A percentile compares a stretch with the other conserved stretches of the same genome.
Conservation (phyloP, 1,139 yeast species). For the Yamadazyma spencermartinsiae region DNA sequence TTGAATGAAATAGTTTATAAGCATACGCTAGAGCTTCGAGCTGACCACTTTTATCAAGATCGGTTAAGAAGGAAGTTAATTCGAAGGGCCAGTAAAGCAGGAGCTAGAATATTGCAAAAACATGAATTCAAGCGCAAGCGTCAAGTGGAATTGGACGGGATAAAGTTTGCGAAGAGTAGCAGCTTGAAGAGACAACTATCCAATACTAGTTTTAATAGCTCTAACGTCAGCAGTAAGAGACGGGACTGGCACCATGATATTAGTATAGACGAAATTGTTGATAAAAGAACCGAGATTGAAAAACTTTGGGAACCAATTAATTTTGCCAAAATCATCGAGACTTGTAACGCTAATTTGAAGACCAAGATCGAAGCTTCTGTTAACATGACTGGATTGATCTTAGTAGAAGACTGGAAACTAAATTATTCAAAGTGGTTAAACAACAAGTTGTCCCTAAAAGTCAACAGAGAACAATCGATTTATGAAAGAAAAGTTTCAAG, state of each 20-base stretch:
- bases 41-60: conserved; percentile 31
- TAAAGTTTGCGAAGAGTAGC: conserved; percentile 26
- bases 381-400: conserved; percentile 33
- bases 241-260: conserved; percentile 16
- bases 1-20: conserved; percentile 54
- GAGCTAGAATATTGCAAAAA: conserved; percentile 22
- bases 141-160: conserved; percentile 44
- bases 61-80: conserved; percentile 27
- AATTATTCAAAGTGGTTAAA: conserved; percentile 49
- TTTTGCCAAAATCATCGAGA: conserved; percentile 23
- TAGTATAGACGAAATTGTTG: conserved; percentile 21
- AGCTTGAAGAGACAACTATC: conserved; percentile 24
- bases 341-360: conserved; percentile 25
- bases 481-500: conserved; percentile 25
- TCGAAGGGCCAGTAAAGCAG: conserved; percentile 25
- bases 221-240: conserved; percentile 13
- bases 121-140: conserved; percentile 29
- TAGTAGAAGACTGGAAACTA: conserved; percentile 46
- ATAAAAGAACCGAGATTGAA: conserved; percentile 33
- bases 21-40: conserved; percentile 40
- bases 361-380: conserved; percentile 21
- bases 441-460: conserved; percentile 35
- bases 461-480: conserved; percentile 25
- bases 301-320: conserved; percentile 45
- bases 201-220: conserved; percentile 16